Base-by-base conservation (phyloP, 2,329 filamentous ascomycete genomes). In the Penicillium paneum region DNA sequence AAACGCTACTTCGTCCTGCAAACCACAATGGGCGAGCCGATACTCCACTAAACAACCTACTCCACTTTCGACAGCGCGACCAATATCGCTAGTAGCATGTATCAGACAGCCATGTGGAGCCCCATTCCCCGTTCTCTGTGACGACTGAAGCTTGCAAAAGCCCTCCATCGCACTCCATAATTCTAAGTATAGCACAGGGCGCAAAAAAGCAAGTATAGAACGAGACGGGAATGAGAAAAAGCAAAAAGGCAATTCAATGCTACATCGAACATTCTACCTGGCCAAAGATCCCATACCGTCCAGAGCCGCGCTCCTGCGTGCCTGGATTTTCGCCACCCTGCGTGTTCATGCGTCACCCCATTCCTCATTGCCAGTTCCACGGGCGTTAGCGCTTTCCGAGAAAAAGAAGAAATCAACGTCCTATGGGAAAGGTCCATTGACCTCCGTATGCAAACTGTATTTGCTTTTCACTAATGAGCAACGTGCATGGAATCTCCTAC, bases 401-500 rank as follows among this genome's bases (percentile, higher is more conserved):
- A 15, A 40, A 49, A 48, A 39, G 24, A 19, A 40, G 12, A 19
- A 26, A 31, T 28, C 6, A 46, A 17, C 6, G 13, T 17, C 26
- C 26, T 12, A 40, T 40, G 26, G n/a, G n/a, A 49, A 29, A 28
- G 7, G 5, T 12, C 35, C 35, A 12, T 5, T 35, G 26, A 8
- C 26, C 8, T 36, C 19, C 17, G 45, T n/a, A 17, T 19, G 5
- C 34, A 42, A 15, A 5, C 13, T 1, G 12, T 34, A 15, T 29
- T 36, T 49, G 11, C 13, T 42, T 43, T 49, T 49, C 3, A 8
- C 19, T 11, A 15, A 24, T 54, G 43, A 39, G 35, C 26, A 13
- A 32, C 45, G 45, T 49, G 51, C 51, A 49, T 54, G 32, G 45
- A 43, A 54, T 38, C 15, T 26, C n/a, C n/a, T 31, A 8, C 12